Percentiles rank a stretch among this genome's conserved stretches.
These are phyloP conservation scores for Lenwebbia sp. DNA, from an alignment of 345 rosid genomes.

Conservation along the genomic window DNA sequence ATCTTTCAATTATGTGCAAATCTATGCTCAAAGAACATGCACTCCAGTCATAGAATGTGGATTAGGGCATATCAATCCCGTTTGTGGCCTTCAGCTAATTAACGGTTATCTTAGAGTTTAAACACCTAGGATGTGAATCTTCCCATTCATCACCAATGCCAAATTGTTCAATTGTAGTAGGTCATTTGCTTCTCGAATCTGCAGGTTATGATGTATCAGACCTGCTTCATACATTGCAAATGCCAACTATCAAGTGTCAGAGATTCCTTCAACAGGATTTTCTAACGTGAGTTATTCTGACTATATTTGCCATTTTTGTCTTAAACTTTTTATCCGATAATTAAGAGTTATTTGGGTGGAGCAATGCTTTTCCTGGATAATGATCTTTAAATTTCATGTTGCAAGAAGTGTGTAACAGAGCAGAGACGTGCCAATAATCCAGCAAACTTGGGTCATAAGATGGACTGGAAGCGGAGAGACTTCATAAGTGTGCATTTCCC, in stretches of 20 bases:
- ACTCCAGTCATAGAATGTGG: no score
- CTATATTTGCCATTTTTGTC: not conserved
- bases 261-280: constrained; percentile 13
- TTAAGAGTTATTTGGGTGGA: not conserved
- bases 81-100: not conserved
- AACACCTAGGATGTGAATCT: not conserved
- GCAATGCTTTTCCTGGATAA: not conserved
- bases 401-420: constrained; percentile 29
- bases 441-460: constrained; percentile 12
- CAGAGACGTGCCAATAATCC: constrained; percentile 21
- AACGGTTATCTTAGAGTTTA: not conserved
- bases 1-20: no score
- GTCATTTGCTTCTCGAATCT: not conserved
- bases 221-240: constrained; percentile 36
- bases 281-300: constrained; percentile 38
- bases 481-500: not conserved
- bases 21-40: no score
- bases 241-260: constrained; percentile 33
- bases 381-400: not conserved
- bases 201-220: constrained; percentile 61
- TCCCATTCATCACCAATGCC: not conserved
- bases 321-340: not conserved
- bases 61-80: not conserved
- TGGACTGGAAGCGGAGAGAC: no score
- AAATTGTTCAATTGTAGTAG: not conserved